These are phyloP conservation scores for Penicillium oxalicum DNA, from an alignment of 2,329 filamentous ascomycete species.

Conservation along the genomic window DNA sequence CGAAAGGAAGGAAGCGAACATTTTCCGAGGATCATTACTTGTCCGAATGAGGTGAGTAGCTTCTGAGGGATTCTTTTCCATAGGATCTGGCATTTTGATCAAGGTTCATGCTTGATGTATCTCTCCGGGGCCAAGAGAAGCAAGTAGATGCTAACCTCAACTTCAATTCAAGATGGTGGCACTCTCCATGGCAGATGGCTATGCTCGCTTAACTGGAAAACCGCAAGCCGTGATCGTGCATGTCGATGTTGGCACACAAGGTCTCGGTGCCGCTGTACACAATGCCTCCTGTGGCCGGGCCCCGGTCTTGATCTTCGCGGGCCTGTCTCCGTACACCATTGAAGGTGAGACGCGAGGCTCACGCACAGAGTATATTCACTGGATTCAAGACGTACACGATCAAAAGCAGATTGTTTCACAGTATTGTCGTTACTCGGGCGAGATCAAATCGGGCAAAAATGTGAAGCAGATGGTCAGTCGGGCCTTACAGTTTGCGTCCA, in stretches of 20 bases:
- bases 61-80: too few relatives aligned
- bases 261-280: slow-evolving; percentile 69
- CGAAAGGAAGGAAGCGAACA: slow-evolving; percentile 59
- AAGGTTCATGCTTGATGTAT: not conserved
- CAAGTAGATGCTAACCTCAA: not conserved
- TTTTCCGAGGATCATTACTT: slow-evolving; percentile 71
- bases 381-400: slow-evolving; percentile 78
- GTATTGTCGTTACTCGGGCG: slow-evolving; percentile 77
- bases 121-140: slow-evolving; percentile 9
- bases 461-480: slow-evolving; percentile 86
- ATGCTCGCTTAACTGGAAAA: slow-evolving; percentile 64
- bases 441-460: slow-evolving; percentile 78
- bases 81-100: too few relatives aligned
- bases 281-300: slow-evolving; percentile 70
- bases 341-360: slow-evolving; percentile 71
- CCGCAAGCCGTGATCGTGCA: slow-evolving; percentile 75
- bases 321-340: slow-evolving; percentile 67
- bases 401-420: slow-evolving; percentile 75
- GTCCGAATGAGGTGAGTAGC: slow-evolving; percentile 63
- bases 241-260: slow-evolving; percentile 77
- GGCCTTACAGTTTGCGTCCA: slow-evolving; percentile 73
- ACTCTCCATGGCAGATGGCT: slow-evolving; percentile 77
- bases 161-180: slow-evolving; percentile 62
- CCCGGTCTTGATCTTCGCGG: slow-evolving; percentile 72
- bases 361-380: slow-evolving; percentile 80